phyloP scores from a whole-genome alignment of 352 stramenopile genomes.

The Phytophthora foliorum region DNA sequence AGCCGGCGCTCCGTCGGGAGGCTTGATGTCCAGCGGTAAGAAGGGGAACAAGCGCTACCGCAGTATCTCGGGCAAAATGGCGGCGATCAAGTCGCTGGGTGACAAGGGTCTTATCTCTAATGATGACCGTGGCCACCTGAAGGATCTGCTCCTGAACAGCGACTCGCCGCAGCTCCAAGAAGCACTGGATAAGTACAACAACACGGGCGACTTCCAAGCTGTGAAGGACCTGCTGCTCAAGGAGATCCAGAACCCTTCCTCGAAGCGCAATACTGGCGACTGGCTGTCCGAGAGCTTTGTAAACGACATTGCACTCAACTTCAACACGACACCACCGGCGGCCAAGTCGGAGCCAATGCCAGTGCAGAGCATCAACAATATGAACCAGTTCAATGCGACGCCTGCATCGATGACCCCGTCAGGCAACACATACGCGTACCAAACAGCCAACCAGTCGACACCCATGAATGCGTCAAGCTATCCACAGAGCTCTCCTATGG shows the following conservation, averaged over 20 bases:
- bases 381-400: constrained; percentile 20
- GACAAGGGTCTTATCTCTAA: constrained; percentile 80
- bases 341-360: constrained; percentile 29
- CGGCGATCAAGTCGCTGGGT: constrained; percentile 80
- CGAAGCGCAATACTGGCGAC: constrained; percentile 77
- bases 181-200: constrained; percentile 81
- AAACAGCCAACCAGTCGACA: constrained; percentile 27
- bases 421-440: constrained; percentile 46
- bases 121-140: constrained; percentile 75
- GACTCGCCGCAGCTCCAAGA: constrained; percentile 81
- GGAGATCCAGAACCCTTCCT: constrained; percentile 69
- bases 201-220: constrained; percentile 78
- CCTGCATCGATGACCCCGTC: constrained; percentile 21
- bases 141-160: constrained; percentile 84
- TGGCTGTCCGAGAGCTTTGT: constrained; percentile 83
- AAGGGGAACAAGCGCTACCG: constrained; percentile 80
- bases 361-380: constrained; percentile 29
- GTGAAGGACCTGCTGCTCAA: constrained; percentile 76
- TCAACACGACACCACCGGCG: constrained; percentile 35
- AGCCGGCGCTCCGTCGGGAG: constrained; percentile 34
- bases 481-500: constrained; percentile 42
- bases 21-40: constrained; percentile 51
- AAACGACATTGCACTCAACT: constrained; percentile 77
- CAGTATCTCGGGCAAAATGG: constrained; percentile 87
- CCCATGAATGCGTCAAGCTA: constrained; percentile 32